phyloP scores from a whole-genome alignment of 805 yeast species.

The Lipomyces oligophaga region DNA sequence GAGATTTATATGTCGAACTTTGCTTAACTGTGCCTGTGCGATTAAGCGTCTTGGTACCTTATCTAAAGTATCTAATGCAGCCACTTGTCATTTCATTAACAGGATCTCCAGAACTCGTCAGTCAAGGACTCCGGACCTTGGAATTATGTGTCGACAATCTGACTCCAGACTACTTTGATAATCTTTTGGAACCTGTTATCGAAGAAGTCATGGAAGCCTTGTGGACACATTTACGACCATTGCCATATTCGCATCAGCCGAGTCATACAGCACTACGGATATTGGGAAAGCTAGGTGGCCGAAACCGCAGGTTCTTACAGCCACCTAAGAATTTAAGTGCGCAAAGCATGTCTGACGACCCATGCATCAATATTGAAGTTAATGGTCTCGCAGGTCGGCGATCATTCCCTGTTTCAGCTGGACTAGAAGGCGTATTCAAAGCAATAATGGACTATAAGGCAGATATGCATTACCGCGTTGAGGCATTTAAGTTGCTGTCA shows the following conservation, averaged over 20 bases:
- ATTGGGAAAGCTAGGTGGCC: conserved; percentile 92
- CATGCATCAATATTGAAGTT: conserved; percentile 63
- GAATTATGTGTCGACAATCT: conserved; percentile 94
- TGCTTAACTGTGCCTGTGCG: conserved; percentile 96
- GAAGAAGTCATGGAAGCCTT: conserved; percentile 91
- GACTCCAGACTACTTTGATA: conserved; percentile 95
- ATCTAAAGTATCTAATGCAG: conserved; percentile 77
- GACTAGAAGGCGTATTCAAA: conserved; percentile 70
- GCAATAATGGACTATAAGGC: conserved; percentile 62
- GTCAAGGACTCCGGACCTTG: conserved; percentile 90
- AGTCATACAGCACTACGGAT: conserved; percentile 92
- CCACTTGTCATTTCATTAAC: conserved; percentile 89
- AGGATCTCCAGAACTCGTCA: conserved; percentile 84
- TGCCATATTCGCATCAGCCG: conserved; percentile 92
- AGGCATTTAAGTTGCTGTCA: conserved; percentile 71
- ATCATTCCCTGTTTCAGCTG: conserved; percentile 78
- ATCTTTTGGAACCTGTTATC: conserved; percentile 92
- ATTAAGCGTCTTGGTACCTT: conserved; percentile 88
- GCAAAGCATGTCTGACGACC: conserved; percentile 56
- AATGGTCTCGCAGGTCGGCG: conserved; percentile 62
- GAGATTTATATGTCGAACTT: conserved; percentile 90
- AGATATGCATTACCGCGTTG: conserved; percentile 62
- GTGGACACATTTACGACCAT: conserved; percentile 85
- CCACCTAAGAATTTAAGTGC: conserved; percentile 64
- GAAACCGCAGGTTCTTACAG: conserved; percentile 80